Percentiles rank a stretch among this genome's conserved stretches.
phyloP scores from a whole-genome alignment of 2,329 filamentous ascomycete genomes.

The Paracamarosporium sp. region DNA sequence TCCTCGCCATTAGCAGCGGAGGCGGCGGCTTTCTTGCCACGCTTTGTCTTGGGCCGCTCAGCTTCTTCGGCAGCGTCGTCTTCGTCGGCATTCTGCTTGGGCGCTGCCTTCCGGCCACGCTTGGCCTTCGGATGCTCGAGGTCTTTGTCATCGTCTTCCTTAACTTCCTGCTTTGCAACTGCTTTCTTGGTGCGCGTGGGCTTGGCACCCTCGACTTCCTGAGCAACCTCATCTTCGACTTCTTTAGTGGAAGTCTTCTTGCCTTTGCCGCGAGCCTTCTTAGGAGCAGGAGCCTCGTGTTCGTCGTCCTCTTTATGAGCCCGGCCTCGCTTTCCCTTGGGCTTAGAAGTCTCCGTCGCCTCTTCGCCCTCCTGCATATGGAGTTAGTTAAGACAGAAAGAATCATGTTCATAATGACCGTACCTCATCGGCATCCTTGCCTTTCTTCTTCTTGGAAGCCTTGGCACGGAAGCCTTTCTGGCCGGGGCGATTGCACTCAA shows the following conservation, averaged over 20 bases:
- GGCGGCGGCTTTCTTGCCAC: conserved; percentile 24
- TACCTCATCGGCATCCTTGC: conserved; percentile 31
- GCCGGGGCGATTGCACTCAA: conserved; percentile 74
- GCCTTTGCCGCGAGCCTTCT: conserved; percentile 34
- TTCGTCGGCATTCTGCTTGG: conserved; percentile 20
- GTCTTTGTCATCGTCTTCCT: conserved; percentile 11
- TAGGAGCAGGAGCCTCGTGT: conserved; percentile 36
- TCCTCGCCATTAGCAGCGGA: conserved; percentile 18
- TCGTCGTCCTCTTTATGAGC: conserved; percentile 24
- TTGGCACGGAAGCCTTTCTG: conserved; percentile 65
- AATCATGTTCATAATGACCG: not conserved
- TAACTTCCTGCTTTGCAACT: conserved; percentile 10
- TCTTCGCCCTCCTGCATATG: conserved; percentile 25
- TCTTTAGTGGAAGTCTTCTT: conserved; percentile 36
- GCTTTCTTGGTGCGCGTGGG: conserved; percentile 15
- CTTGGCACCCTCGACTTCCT: conserved; percentile 27
- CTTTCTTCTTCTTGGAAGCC: conserved; percentile 42
- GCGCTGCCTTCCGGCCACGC: conserved; percentile 18
- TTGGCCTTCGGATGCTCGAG: conserved; percentile 17
- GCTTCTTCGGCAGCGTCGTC: conserved; percentile 18
- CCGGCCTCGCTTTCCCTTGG: conserved; percentile 53
- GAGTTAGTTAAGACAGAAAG: conserved; percentile 9
- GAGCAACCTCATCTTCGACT: conserved; percentile 19
- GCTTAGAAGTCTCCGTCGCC: conserved; percentile 35
- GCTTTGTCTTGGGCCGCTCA: conserved; percentile 29